Percentiles rank a stretch among this genome's conserved stretches.
Conservation (phyloP, 306 rosid genomes). For the Prunus mongolica region DNA sequence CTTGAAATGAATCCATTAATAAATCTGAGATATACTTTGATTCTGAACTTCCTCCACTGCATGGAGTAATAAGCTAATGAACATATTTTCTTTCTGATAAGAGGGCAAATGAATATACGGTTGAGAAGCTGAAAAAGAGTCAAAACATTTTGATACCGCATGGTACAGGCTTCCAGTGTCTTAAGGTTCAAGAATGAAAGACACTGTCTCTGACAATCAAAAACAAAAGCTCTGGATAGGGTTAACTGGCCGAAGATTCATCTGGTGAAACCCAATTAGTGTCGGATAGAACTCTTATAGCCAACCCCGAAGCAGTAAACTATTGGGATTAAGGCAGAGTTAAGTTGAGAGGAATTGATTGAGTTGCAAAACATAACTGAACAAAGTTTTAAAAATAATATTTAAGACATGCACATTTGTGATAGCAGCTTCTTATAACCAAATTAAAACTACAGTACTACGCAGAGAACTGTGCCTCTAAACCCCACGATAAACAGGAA, state of each 20-base stretch:
- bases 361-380: neutral
- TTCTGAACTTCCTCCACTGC: neutral
- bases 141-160: neutral
- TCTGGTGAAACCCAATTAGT: neutral
- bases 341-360: neutral
- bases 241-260: neutral
- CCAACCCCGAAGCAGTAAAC: neutral
- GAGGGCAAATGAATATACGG: neutral
- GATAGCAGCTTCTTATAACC: neutral
- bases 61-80: neutral
- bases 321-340: neutral
- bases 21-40: neutral
- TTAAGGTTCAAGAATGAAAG: neutral
- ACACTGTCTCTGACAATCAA: neutral
- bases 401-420: too few relatives aligned
- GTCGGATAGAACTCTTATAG: neutral
- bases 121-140: neutral
- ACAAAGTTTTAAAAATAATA: neutral
- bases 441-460: neutral
- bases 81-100: neutral
- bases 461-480: neutral
- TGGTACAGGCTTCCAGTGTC: too few relatives aligned
- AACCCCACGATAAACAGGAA: neutral
- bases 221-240: neutral
- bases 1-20: neutral